phyloP scores from a whole-genome alignment of 192 early-diverging fungal genomes.

The Linnemannia schmuckeri region DNA sequence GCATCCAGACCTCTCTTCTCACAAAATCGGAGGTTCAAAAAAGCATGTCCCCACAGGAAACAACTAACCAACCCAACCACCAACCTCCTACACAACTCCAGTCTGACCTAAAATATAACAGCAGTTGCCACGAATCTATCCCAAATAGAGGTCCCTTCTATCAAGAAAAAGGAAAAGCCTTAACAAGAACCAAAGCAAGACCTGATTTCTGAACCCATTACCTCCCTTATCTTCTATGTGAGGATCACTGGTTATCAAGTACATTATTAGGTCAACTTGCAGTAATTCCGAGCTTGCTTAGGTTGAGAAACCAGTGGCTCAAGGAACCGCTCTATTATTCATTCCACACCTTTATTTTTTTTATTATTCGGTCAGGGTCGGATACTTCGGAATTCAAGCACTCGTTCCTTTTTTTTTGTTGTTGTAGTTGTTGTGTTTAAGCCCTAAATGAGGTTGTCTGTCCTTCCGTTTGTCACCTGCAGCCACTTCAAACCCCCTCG shows the following conservation, averaged over 20 bases:
- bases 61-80: neutral
- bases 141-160: neutral
- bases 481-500: neutral
- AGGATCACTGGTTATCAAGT: too few species aligned
- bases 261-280: too few species aligned
- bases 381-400: neutral
- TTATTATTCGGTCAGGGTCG: neutral
- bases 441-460: neutral
- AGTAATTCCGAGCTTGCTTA: neutral
- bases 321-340: neutral
- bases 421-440: too few species aligned
- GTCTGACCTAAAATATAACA: neutral
- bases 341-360: neutral
- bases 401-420: neutral
- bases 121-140: neutral
- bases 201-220: neutral
- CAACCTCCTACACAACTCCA: neutral
- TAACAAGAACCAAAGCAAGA: neutral
- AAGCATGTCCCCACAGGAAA: slow-evolving; percentile 1
- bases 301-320: neutral
- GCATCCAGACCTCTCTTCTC: neutral
- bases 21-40: neutral
- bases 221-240: neutral
- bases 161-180: neutral
- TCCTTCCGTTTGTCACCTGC: neutral